A percentile compares a stretch with the other conserved stretches of the same genome.
These are phyloP conservation scores for Endogone sp. DNA, from an alignment of 192 early-diverging fungal genomes.

Conservation along the genomic window DNA sequence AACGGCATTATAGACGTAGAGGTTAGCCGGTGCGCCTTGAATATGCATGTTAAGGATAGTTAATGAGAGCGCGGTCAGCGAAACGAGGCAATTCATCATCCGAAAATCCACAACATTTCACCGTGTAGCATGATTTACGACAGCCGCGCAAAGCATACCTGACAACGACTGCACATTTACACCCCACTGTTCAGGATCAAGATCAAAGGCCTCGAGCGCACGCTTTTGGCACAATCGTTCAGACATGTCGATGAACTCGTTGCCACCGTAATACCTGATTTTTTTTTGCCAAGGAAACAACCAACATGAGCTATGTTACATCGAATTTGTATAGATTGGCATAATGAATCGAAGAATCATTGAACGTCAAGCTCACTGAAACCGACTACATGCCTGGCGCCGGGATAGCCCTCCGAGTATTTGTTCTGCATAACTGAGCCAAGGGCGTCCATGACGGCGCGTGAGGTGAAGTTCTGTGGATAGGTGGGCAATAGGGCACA, in stretches of 20 bases:
- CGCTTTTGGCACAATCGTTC: constrained; percentile 93
- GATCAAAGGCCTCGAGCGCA: constrained; percentile 88
- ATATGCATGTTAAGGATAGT: constrained; percentile 6
- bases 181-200: constrained; percentile 87
- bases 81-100: too few species aligned
- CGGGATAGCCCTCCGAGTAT: constrained; percentile 97
- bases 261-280: constrained; percentile 98
- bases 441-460: constrained; percentile 92
- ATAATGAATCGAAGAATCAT: neutral
- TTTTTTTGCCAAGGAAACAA: too few species aligned
- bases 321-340: neutral
- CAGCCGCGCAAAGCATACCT: constrained; percentile 29
- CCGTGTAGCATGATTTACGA: neutral
- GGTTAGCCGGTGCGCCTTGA: constrained; percentile 91
- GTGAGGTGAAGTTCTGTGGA: constrained; percentile 98
- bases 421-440: constrained; percentile 99
- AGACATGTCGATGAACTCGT: constrained; percentile 95
- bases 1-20: constrained; percentile 94
- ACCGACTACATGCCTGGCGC: constrained; percentile 57
- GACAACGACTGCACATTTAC: constrained; percentile 98
- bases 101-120: too few species aligned
- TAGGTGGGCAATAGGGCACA: too few species aligned
- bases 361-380: too few species aligned
- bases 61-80: too few species aligned
- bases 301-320: too few species aligned